phyloP scores from a whole-genome alignment of 2,329 filamentous ascomycete species.

The Colletotrichum echinochloae region DNA sequence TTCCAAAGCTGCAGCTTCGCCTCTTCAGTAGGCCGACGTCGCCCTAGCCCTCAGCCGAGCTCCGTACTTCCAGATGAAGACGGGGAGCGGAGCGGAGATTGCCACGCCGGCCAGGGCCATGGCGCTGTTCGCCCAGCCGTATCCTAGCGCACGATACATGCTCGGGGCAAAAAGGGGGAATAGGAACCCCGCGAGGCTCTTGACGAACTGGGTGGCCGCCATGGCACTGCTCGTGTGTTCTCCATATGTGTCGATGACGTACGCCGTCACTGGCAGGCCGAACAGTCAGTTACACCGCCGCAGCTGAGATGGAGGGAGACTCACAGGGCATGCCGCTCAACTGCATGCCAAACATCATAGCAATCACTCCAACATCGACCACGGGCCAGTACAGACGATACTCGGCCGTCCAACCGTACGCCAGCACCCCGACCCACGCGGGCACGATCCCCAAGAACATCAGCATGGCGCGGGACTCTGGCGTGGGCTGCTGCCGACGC shows the following conservation, averaged over 20 bases:
- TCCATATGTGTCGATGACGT: conserved; percentile 59
- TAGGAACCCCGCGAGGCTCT: conserved; percentile 58
- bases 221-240: conserved; percentile 60
- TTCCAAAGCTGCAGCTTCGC: not conserved
- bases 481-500: conserved; percentile 47
- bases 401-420: too few species aligned
- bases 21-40: conserved; percentile 20
- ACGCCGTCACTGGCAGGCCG: conserved; percentile 46
- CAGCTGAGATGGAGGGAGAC: not conserved
- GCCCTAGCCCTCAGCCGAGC: conserved; percentile 47
- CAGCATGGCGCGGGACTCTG: conserved; percentile 65
- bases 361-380: conserved; percentile 52
- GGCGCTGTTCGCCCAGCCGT: conserved; percentile 54
- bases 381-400: conserved; percentile 52
- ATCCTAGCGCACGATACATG: conserved; percentile 52
- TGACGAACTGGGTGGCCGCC: conserved; percentile 59
- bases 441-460: conserved; percentile 61
- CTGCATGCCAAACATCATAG: conserved; percentile 50
- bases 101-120: conserved; percentile 55
- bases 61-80: conserved; percentile 56
- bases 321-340: conserved; percentile 46
- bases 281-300: not conserved
- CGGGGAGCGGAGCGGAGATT: conserved; percentile 50
- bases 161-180: conserved; percentile 63
- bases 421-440: conserved; percentile 50